Conservation (phyloP, 2,329 filamentous ascomycete genomes). For the Aspergillus nomiae region DNA sequence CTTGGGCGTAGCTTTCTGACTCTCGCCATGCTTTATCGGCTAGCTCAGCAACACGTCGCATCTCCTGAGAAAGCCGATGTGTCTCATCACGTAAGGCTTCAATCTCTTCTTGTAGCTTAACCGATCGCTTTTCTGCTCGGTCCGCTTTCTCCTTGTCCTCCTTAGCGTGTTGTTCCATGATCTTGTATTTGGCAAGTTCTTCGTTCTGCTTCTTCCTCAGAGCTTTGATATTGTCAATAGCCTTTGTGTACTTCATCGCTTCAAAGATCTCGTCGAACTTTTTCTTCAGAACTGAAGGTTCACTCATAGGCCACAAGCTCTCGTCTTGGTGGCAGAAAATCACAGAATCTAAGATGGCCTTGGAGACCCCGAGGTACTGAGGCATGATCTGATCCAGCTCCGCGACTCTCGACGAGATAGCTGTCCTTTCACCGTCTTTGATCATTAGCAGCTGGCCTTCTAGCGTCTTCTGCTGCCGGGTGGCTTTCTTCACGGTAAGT, state of each 20-base stretch:
- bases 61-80: constrained; percentile 55
- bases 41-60: constrained; percentile 48
- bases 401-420: constrained; percentile 75
- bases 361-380: constrained; percentile 82
- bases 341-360: constrained; percentile 86
- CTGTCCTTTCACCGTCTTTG: constrained; percentile 76
- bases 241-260: constrained; percentile 94
- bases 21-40: constrained; percentile 70
- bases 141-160: constrained; percentile 82
- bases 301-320: constrained; percentile 93
- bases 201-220: constrained; percentile 81
- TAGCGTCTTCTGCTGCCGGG: constrained; percentile 76
- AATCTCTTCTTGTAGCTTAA: constrained; percentile 64
- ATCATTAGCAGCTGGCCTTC: constrained; percentile 76
- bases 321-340: constrained; percentile 99
- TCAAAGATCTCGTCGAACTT: constrained; percentile 98
- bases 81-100: constrained; percentile 63
- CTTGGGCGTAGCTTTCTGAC: constrained; percentile 71
- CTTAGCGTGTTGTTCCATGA: constrained; percentile 76
- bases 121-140: constrained; percentile 65
- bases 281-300: constrained; percentile 82
- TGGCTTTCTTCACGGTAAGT: constrained; percentile 80
- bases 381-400: constrained; percentile 85
- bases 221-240: constrained; percentile 90
- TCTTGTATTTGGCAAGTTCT: constrained; percentile 71